Percentiles rank a stretch among this genome's conserved stretches.
phyloP scores from a whole-genome alignment of 306 rosid species.

The Nissolia schottii region DNA sequence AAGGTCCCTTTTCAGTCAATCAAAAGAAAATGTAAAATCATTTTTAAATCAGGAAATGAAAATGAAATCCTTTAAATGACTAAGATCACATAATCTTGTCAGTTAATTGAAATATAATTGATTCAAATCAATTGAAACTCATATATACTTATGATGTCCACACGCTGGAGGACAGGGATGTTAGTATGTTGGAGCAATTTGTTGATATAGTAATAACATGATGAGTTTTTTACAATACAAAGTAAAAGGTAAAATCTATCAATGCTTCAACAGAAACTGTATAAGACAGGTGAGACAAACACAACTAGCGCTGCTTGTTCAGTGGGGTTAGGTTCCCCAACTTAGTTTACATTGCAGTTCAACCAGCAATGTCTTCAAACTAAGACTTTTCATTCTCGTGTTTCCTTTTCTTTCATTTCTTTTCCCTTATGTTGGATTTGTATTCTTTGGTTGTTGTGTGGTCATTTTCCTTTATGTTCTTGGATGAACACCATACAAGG shows the following conservation, averaged over 20 bases:
- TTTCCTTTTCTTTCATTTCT: neutral
- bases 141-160: no score
- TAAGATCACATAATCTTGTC: no score
- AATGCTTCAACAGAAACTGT: no score
- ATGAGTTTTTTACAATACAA: neutral
- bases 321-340: neutral
- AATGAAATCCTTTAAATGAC: no score
- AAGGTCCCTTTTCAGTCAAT: neutral
- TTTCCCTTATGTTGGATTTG: neutral
- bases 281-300: no score
- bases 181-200: no score
- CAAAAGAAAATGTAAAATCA: no score
- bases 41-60: no score
- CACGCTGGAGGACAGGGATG: no score
- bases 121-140: neutral
- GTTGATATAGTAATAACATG: neutral
- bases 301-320: neutral
- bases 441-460: neutral
- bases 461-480: neutral
- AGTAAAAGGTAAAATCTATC: neutral
- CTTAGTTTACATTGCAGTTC: neutral
- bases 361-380: neutral
- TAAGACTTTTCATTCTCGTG: neutral
- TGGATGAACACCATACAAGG: neutral
- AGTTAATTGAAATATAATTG: neutral